Evolutionary conservation across 164 flowering plant genomes (phyloP).

Genomic region (Litsea cubeba): DNA sequence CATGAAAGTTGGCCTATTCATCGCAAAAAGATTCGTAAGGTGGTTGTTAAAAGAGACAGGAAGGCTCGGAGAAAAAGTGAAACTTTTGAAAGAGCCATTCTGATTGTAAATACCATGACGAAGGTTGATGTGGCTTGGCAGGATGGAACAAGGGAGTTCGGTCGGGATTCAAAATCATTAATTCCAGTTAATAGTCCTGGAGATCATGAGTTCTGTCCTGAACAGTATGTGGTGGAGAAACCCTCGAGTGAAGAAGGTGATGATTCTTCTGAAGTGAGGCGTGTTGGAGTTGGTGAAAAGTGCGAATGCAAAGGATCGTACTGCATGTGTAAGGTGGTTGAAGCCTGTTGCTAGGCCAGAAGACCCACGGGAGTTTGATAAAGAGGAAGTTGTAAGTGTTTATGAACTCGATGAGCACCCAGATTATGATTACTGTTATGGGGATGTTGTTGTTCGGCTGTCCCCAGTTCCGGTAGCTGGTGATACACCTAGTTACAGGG

Average conservation of each 20-base stretch:
- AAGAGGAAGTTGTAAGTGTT: constrained; percentile 92
- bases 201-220: constrained; percentile 92
- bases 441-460: constrained; percentile 89
- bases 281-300: constrained; percentile 89
- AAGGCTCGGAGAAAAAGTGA: constrained; percentile 70
- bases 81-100: constrained; percentile 71
- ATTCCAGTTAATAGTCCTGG: constrained; percentile 90
- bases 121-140: constrained; percentile 94
- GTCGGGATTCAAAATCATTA: constrained; percentile 49
- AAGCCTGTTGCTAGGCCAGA: constrained; percentile 80
- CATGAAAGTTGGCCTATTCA: constrained; percentile 65
- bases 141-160: constrained; percentile 55
- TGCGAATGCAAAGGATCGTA: constrained; percentile 90
- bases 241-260: constrained; percentile 56
- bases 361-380: constrained; percentile 80
- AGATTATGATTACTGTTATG: constrained; percentile 96
- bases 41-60: constrained; percentile 65
- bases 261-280: constrained; percentile 50
- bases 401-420: constrained; percentile 96
- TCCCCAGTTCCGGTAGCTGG: constrained; percentile 51
- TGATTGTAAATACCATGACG: constrained; percentile 66
- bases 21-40: constrained; percentile 79
- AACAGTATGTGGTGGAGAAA: constrained; percentile 95
- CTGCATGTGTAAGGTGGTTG: constrained; percentile 88
- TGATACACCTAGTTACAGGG: constrained; percentile 14